These are phyloP conservation scores for Fusarium compactum DNA, from an alignment of 2,329 filamentous ascomycete species.

Conservation along the genomic window DNA sequence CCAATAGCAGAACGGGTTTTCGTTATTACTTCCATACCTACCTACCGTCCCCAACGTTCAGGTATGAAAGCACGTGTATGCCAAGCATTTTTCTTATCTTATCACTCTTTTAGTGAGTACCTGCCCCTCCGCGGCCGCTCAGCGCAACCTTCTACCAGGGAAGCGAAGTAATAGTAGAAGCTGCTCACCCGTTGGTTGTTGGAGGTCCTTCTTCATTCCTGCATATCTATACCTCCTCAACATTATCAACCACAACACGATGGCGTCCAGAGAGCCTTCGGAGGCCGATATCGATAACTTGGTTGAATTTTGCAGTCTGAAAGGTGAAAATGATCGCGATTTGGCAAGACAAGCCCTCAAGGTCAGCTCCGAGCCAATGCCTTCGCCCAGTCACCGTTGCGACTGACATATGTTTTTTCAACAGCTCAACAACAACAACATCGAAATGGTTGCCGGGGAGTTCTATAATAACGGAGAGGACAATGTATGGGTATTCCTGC, in stretches of 20 bases:
- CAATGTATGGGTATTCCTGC: slow-evolving; percentile 43
- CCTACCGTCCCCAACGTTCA: background rate
- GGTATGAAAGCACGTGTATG: slow-evolving; percentile 18
- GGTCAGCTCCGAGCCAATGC: slow-evolving; percentile 44
- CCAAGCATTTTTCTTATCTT: slow-evolving; percentile 37
- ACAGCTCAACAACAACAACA: slow-evolving; percentile 58
- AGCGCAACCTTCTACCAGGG: slow-evolving; percentile 10
- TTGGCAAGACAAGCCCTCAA: slow-evolving; percentile 58
- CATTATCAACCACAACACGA: slow-evolving; percentile 28
- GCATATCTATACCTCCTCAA: background rate
- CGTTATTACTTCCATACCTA: background rate
- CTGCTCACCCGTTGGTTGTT: slow-evolving; percentile 28
- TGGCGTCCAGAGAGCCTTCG: slow-evolving; percentile 53
- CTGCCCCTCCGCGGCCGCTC: slow-evolving; percentile 31
- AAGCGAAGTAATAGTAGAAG: slow-evolving; percentile 16
- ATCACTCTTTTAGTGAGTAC: slow-evolving; percentile 29
- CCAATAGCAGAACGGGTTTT: background rate
- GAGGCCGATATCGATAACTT: slow-evolving; percentile 55
- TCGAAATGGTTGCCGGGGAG: slow-evolving; percentile 63
- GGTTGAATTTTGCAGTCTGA: slow-evolving; percentile 57
- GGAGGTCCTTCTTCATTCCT: slow-evolving; percentile 30
- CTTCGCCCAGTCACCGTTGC: background rate
- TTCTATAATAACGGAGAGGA: slow-evolving; percentile 62
- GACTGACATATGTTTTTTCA: slow-evolving; percentile 20
- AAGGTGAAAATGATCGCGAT: slow-evolving; percentile 52